Evolutionary conservation across 495 filamentous ascomycete species (phyloP).

Genomic region (Tetracladium setigerum): DNA sequence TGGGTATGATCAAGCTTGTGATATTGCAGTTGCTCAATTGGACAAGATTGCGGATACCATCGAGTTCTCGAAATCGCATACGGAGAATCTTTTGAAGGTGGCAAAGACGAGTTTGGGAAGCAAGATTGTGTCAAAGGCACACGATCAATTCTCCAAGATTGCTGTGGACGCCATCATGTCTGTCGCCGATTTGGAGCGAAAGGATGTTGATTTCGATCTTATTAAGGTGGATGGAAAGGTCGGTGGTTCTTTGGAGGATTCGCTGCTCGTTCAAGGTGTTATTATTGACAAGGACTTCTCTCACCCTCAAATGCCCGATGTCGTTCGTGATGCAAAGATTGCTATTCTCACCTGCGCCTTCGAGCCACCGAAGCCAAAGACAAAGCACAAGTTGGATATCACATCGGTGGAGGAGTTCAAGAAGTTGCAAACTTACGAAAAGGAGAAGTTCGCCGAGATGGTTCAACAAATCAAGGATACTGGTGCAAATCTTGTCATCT

Average conservation of each 20-base stretch:
- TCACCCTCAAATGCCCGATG: constrained; percentile 95
- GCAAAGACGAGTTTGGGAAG: constrained; percentile 94
- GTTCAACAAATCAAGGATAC: constrained; percentile 96
- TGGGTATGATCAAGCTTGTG: constrained; percentile 94
- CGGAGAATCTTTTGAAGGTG: constrained; percentile 79
- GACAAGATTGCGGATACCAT: constrained; percentile 90
- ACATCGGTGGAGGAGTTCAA: constrained; percentile 97
- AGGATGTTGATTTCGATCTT: constrained; percentile 97
- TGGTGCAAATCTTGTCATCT: constrained; percentile 95
- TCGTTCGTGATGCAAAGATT: constrained; percentile 90
- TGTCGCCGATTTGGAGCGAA: constrained; percentile 90
- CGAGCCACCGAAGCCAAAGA: constrained; percentile 99
- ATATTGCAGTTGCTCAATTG: constrained; percentile 86
- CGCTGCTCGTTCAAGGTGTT: constrained; percentile 90
- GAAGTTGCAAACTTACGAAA: constrained; percentile 90
- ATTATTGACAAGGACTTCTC: constrained; percentile 99
- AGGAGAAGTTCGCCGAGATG: constrained; percentile 96
- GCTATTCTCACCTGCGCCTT: constrained; percentile 97
- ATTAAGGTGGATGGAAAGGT: constrained; percentile 99
- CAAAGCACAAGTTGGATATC: constrained; percentile 99
- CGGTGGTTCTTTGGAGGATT: constrained; percentile 90
- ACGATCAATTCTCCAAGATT: constrained; percentile 96
- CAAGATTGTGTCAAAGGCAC: constrained; percentile 99
- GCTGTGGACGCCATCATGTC: constrained; percentile 95
- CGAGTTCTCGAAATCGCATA: constrained; percentile 70